Percentiles rank a stretch among this genome's conserved stretches.
Evolutionary conservation across 202 grass and related monocot genomes (phyloP).

Genomic region (Saccharum hybrid): DNA sequence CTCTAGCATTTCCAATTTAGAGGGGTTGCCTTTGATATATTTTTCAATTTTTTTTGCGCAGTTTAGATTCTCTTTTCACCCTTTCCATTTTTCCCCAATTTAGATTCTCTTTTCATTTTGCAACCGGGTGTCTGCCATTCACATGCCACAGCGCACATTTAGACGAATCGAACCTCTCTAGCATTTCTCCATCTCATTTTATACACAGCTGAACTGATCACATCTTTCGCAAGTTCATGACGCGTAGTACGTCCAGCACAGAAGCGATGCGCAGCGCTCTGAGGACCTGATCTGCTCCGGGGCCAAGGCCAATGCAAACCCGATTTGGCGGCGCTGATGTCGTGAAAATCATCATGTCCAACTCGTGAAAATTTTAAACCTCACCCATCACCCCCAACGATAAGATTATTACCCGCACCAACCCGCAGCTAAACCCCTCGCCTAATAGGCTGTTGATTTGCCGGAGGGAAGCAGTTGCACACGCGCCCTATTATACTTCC

Average conservation of each 20-base stretch:
- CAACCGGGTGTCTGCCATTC: neutral
- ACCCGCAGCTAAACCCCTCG: neutral
- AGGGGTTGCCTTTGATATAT: too few relatives aligned
- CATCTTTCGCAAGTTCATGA: constrained; percentile 2
- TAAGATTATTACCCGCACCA: neutral
- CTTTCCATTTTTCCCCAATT: neutral
- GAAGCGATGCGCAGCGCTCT: neutral
- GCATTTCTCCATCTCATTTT: too few relatives aligned
- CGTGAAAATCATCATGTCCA: constrained; percentile 54
- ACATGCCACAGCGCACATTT: neutral
- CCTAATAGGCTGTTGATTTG: constrained; percentile 56
- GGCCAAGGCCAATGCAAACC: constrained; percentile 32
- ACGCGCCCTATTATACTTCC: constrained; percentile 32
- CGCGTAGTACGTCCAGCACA: neutral
- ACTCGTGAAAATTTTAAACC: constrained; percentile 58
- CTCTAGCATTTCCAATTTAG: neutral
- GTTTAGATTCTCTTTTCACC: neutral
- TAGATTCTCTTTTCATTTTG: too few relatives aligned
- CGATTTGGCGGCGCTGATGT: constrained; percentile 43
- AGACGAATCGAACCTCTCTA: neutral
- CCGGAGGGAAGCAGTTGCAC: constrained; percentile 59
- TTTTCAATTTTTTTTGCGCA: neutral
- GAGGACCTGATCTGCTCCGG: constrained; percentile 12
- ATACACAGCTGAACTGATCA: neutral
- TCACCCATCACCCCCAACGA: neutral